Conservation (phyloP, 192 early-diverging fungal species). For the Mortierella antarctica region DNA sequence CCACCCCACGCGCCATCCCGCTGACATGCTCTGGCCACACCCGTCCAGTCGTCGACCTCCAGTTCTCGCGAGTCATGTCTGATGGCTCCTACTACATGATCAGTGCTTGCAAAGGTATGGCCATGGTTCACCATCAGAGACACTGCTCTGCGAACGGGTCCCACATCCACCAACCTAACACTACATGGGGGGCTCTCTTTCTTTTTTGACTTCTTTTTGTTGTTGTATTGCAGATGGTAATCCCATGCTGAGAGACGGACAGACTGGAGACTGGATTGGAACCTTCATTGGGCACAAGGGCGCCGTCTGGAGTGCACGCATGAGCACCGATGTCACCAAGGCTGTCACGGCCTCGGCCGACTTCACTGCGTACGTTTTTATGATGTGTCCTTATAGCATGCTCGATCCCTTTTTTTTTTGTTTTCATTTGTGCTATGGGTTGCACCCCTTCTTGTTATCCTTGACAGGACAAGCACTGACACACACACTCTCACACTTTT, state of each 20-base stretch:
- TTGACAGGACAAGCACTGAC: neutral
- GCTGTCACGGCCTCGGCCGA: slow-evolving; percentile 95
- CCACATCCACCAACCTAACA: too few relatives aligned
- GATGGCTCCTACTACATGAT: slow-evolving; percentile 85
- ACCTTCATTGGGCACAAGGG: slow-evolving; percentile 93
- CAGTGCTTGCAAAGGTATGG: slow-evolving; percentile 86
- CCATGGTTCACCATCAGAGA: neutral
- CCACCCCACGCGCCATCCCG: slow-evolving; percentile 70
- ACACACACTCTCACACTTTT: too few relatives aligned
- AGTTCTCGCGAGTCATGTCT: slow-evolving; percentile 77
- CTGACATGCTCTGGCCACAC: slow-evolving; percentile 93
- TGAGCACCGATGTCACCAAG: slow-evolving; percentile 78
- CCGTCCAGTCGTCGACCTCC: slow-evolving; percentile 89
- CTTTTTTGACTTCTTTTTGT: neutral
- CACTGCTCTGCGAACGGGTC: neutral
- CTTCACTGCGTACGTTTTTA: slow-evolving; percentile 75
- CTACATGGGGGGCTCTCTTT: neutral
- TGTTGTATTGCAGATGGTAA: slow-evolving; percentile 71
- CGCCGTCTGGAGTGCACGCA: slow-evolving; percentile 88
- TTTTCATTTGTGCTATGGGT: neutral
- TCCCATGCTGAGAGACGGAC: slow-evolving; percentile 87
- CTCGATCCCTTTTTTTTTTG: neutral
- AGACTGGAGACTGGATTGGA: slow-evolving; percentile 94
- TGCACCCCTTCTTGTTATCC: neutral
- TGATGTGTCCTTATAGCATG: neutral